Evolutionary conservation across 108 stramenopile species (phyloP).

Genomic region (Cyclotella kingstonii): DNA sequence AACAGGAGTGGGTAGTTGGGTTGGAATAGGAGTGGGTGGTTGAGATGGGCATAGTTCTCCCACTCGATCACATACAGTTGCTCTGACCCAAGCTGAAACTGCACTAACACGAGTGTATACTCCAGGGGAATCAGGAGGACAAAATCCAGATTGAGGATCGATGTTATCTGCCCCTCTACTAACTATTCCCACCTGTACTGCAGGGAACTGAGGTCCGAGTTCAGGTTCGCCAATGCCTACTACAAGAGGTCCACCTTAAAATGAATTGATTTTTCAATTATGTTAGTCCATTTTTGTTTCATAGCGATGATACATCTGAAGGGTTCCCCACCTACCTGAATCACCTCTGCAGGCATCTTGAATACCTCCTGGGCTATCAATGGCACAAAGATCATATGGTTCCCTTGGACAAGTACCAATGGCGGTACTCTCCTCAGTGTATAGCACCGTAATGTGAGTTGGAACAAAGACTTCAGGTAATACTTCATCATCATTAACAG

Average conservation of each 20-base stretch:
- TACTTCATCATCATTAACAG: neutral
- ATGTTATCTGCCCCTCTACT: conserved; percentile 1
- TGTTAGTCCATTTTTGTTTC: too few relatives aligned
- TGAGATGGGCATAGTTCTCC: conserved; percentile 13
- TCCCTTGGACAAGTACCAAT: conserved; percentile 2
- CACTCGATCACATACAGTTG: neutral
- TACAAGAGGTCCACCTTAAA: conserved; percentile 1
- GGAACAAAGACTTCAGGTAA: too few relatives aligned
- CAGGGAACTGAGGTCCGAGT: neutral
- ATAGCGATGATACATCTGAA: neutral
- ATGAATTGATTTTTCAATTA: neutral
- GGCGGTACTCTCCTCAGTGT: too few relatives aligned
- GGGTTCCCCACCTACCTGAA: neutral
- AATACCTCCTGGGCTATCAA: neutral
- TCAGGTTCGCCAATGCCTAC: neutral
- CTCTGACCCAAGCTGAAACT: conserved; percentile 5
- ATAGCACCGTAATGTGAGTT: too few relatives aligned
- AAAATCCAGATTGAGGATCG: neutral
- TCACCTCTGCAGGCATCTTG: neutral
- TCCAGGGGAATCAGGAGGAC: neutral
- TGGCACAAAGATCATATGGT: conserved; percentile 2
- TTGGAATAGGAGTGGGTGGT: too few relatives aligned
- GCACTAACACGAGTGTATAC: conserved; percentile 4
- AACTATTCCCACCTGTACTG: conserved; percentile 4
- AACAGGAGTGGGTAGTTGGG: too few relatives aligned